These are phyloP conservation scores for Carex myosuroides DNA, from an alignment of 176 grass and related monocot species.

Conservation along the genomic window DNA sequence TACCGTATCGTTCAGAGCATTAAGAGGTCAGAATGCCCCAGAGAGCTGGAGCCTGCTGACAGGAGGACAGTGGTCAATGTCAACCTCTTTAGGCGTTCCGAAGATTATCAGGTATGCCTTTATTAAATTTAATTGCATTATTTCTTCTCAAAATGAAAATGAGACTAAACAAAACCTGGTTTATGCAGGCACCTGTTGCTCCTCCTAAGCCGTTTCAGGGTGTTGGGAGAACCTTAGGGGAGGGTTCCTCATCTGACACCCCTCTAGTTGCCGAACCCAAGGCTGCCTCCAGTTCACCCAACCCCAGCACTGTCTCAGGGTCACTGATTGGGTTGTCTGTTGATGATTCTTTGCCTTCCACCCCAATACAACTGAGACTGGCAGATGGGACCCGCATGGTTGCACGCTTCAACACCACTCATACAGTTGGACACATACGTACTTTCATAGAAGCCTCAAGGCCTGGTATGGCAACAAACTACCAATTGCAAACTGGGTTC, in stretches of 20 bases:
- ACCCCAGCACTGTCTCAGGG: constrained; percentile 8
- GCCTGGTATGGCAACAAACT: constrained; percentile 39
- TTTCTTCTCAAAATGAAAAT: background rate
- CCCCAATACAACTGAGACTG: constrained; percentile 75
- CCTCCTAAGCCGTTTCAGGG: constrained; percentile 54
- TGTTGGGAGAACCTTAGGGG: constrained; percentile 77
- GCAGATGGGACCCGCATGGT: constrained; percentile 86
- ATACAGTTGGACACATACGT: constrained; percentile 71
- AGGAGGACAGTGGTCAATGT: constrained; percentile 60
- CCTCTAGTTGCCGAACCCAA: constrained; percentile 19
- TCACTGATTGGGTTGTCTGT: constrained; percentile 18
- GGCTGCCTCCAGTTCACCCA: constrained; percentile 26
- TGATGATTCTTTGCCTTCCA: constrained; percentile 55
- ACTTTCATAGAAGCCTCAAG: constrained; percentile 77
- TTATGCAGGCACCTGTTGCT: constrained; percentile 48
- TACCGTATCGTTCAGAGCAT: constrained; percentile 50
- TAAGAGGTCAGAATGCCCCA: constrained; percentile 61
- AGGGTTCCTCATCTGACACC: constrained; percentile 35
- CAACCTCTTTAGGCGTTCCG: constrained; percentile 52
- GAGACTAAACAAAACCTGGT: constrained; percentile 9
- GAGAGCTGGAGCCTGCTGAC: constrained; percentile 69
- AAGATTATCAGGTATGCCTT: constrained; percentile 49
- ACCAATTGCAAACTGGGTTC: constrained; percentile 72
- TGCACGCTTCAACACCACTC: constrained; percentile 70
- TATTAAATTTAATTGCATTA: background rate